phyloP scores from a whole-genome alignment of 2,329 filamentous ascomycete genomes.

The Biscogniauxia sp. region DNA sequence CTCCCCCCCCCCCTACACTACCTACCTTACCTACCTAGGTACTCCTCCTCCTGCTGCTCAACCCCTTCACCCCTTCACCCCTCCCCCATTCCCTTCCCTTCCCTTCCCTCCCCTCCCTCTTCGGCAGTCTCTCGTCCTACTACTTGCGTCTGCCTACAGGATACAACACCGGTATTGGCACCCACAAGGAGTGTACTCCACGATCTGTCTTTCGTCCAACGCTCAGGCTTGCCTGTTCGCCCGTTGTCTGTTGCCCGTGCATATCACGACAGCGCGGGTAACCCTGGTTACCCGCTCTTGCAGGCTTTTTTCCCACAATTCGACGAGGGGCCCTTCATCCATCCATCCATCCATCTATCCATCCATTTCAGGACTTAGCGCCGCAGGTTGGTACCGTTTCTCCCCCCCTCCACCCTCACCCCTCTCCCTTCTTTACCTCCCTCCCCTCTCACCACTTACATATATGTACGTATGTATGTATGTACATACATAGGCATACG shows the following conservation, averaged over 20 bases:
- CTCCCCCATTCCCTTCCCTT: no score
- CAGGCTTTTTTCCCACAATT: conserved; percentile 27
- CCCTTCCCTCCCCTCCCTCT: conserved; percentile 17
- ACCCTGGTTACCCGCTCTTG: conserved; percentile 43
- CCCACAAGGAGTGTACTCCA: conserved; percentile 33
- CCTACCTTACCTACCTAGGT: no score
- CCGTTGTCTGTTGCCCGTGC: conserved; percentile 31
- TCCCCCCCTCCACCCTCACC: background rate
- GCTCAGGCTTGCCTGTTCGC: conserved; percentile 25
- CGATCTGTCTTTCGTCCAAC: conserved; percentile 26
- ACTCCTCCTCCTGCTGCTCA: no score
- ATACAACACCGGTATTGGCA: conserved; percentile 19
- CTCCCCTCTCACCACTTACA: no score
- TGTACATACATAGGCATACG: no score
- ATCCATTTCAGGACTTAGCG: background rate
- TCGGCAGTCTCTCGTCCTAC: conserved; percentile 22
- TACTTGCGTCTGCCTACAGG: conserved; percentile 12
- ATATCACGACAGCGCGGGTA: conserved; percentile 32
- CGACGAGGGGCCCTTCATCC: conserved; percentile 10
- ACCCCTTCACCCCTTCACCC: no score
- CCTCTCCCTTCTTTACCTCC: no score
- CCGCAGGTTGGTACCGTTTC: conserved; percentile 6
- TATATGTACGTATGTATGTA: no score
- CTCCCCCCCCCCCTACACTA: no score
- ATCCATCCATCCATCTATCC: no score